These are phyloP conservation scores for Persicaria maculosa DNA, from an alignment of 148 eudicot species.

Conservation along the genomic window DNA sequence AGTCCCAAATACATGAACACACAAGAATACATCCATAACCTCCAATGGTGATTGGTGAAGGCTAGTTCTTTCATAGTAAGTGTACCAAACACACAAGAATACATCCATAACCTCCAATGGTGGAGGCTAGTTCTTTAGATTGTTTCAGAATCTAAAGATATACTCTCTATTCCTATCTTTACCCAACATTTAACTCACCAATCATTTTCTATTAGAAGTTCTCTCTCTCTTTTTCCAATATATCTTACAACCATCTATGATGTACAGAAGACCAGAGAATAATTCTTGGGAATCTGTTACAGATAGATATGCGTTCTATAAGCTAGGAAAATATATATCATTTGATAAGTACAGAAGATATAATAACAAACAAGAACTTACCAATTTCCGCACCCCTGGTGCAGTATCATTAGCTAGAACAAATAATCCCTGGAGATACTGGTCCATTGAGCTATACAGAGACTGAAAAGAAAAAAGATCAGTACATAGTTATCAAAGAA, in stretches of 20 bases:
- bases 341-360: not conserved
- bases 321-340: not conserved
- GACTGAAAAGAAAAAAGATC: slow-evolving; percentile 38
- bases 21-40: not conserved
- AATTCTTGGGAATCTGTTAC: not conserved
- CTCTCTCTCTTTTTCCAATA: not conserved
- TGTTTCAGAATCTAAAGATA: not conserved
- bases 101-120: not conserved
- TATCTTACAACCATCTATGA: not conserved
- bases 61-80: not conserved
- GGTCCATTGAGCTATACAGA: slow-evolving; percentile 74
- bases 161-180: not conserved
- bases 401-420: slow-evolving; percentile 82
- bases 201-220: not conserved
- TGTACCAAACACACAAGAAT: not conserved
- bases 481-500: not conserved
- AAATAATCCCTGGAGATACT: slow-evolving; percentile 83
- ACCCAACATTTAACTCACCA: not conserved
- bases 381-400: slow-evolving; percentile 91
- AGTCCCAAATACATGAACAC: not conserved
- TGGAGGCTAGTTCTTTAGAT: not conserved
- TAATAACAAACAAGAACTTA: slow-evolving; percentile 31
- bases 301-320: not conserved
- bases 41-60: not conserved
- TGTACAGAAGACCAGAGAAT: not conserved